Conservation (phyloP, 1,284 basidiomycete species). For the Takashimella koratensis region DNA sequence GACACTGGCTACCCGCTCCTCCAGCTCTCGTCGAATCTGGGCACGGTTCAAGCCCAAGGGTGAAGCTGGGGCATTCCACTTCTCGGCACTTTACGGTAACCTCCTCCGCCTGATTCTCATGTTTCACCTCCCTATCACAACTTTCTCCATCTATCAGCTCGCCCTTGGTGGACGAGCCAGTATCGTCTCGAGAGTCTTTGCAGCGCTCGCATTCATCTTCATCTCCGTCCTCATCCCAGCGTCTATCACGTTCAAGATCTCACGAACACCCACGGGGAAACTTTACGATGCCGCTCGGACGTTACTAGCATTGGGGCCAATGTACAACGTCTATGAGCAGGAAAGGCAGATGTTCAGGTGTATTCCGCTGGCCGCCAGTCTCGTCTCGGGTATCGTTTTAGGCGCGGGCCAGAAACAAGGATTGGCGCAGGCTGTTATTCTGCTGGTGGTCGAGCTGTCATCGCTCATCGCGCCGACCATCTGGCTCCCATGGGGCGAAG, state of each 20-base stretch:
- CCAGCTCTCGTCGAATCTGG: slow-evolving; percentile 36
- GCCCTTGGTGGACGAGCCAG: slow-evolving; percentile 58
- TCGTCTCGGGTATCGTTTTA: slow-evolving; percentile 74
- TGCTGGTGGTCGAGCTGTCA: slow-evolving; percentile 77
- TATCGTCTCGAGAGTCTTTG: slow-evolving; percentile 43
- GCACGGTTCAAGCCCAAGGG: slow-evolving; percentile 46
- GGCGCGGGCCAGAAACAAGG: slow-evolving; percentile 87
- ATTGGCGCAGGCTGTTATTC: slow-evolving; percentile 82
- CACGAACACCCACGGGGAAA: slow-evolving; percentile 76
- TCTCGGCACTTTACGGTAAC: slow-evolving; percentile 62
- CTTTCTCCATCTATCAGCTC: slow-evolving; percentile 86
- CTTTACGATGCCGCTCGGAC: slow-evolving; percentile 92
- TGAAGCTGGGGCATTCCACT: slow-evolving; percentile 49
- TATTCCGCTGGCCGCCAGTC: slow-evolving; percentile 73
- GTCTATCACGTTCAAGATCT: slow-evolving; percentile 69
- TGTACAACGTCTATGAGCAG: slow-evolving; percentile 92
- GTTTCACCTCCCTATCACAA: slow-evolving; percentile 90
- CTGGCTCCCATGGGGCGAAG: slow-evolving; percentile 94
- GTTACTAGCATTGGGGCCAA: slow-evolving; percentile 82
- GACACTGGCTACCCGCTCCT: slow-evolving; percentile 14
- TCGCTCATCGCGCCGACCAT: slow-evolving; percentile 80
- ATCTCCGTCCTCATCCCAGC: slow-evolving; percentile 75
- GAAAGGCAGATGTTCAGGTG: slow-evolving; percentile 84
- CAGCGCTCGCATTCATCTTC: slow-evolving; percentile 58
- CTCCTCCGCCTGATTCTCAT: slow-evolving; percentile 81